Conservation (phyloP, 2,329 filamentous ascomycete genomes). For the Xylaria sp. region DNA sequence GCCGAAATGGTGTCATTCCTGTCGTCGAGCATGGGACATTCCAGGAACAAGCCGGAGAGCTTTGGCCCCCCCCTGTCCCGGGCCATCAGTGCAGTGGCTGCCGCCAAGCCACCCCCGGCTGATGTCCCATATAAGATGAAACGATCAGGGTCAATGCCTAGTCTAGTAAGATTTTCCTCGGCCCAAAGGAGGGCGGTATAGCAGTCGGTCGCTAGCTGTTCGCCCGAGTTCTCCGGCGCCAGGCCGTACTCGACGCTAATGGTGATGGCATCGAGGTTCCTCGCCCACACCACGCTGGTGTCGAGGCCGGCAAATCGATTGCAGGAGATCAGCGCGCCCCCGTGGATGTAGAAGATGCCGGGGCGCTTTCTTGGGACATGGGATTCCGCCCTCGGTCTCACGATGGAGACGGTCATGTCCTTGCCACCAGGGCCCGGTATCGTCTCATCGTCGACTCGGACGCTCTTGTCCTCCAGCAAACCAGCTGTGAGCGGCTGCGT, state of each 20-base stretch:
- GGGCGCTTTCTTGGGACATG: conserved; percentile 38
- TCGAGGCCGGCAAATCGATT: conserved; percentile 50
- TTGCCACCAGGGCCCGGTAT: conserved; percentile 45
- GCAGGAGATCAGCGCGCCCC: conserved; percentile 48
- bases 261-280: conserved; percentile 47
- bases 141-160: conserved; percentile 58
- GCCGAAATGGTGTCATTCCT: conserved; percentile 48
- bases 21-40: conserved; percentile 58
- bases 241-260: conserved; percentile 51
- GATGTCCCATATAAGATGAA: conserved; percentile 67
- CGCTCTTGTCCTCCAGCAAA: conserved; percentile 46
- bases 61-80: conserved; percentile 51
- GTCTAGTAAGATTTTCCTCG: conserved; percentile 43
- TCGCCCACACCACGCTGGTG: conserved; percentile 48
- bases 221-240: conserved; percentile 48
- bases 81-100: conserved; percentile 62
- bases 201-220: conserved; percentile 51
- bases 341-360: conserved; percentile 50
- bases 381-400: conserved; percentile 44
- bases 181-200: conserved; percentile 53
- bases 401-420: conserved; percentile 43
- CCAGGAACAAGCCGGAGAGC: conserved; percentile 53
- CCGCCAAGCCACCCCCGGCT: conserved; percentile 67
- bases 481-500: conserved; percentile 45
- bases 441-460: conserved; percentile 42